A percentile compares a stretch with the other conserved stretches of the same genome.
phyloP scores from a whole-genome alignment of 1,284 basidiomycete genomes.

The Ganoderma lucidum region DNA sequence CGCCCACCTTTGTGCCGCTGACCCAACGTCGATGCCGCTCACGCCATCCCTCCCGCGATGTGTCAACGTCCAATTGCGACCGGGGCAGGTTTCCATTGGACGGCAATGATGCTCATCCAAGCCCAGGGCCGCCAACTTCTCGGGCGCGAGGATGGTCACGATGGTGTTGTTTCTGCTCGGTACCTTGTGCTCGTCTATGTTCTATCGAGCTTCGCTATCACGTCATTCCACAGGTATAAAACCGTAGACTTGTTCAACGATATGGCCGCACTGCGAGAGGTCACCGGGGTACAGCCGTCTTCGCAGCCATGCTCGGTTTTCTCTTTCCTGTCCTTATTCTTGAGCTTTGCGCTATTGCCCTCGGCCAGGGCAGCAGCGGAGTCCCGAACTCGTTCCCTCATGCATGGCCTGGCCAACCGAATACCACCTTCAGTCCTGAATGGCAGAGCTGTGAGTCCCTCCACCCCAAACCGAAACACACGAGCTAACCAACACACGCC shows the following conservation, averaged over 20 bases:
- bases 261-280: neutral
- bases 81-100: constrained; percentile 6
- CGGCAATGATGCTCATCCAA: neutral
- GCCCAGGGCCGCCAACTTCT: constrained; percentile 1
- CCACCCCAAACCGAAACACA: neutral
- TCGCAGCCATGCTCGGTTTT: constrained; percentile 15
- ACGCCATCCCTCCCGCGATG: neutral
- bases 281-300: neutral
- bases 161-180: constrained; percentile 22
- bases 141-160: constrained; percentile 24
- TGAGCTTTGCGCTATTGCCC: constrained; percentile 9
- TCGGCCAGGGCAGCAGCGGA: constrained; percentile 21
- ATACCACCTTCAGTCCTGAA: constrained; percentile 38
- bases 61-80: constrained; percentile 3
- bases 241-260: neutral
- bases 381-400: constrained; percentile 36
- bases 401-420: constrained; percentile 37
- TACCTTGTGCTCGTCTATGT: constrained; percentile 23
- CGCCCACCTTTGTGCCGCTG: constrained; percentile 2
- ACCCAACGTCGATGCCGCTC: constrained; percentile 5
- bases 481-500: neutral
- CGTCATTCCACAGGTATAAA: constrained; percentile 16
- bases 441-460: constrained; percentile 42
- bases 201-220: constrained; percentile 26
- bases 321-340: constrained; percentile 21